Percentiles rank a stretch among this genome's conserved stretches.
Evolutionary conservation across 2,329 filamentous ascomycete genomes (phyloP).

Genomic region (Fusarium anguioides): DNA sequence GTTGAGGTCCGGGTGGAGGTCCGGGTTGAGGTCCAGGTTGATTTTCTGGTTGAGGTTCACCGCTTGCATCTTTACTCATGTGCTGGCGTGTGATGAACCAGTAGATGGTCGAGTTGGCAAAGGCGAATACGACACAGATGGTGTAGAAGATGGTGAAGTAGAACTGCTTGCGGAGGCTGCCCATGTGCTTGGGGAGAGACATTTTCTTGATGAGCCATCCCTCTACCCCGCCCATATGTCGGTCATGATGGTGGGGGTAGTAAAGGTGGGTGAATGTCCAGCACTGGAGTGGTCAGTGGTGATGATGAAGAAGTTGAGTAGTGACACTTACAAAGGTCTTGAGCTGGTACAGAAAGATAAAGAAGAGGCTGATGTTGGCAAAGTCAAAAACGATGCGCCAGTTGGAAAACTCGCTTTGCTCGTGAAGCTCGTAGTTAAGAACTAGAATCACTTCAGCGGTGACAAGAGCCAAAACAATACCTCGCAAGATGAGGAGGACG

Average conservation of each 20-base stretch:
- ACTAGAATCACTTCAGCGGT: slow-evolving; percentile 55
- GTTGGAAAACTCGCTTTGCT: slow-evolving; percentile 52
- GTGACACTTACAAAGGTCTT: slow-evolving; percentile 57
- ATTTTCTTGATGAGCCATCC: slow-evolving; percentile 53
- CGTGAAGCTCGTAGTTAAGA: slow-evolving; percentile 58
- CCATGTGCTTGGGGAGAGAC: slow-evolving; percentile 58
- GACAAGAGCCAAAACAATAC: slow-evolving; percentile 57
- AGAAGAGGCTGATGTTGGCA: slow-evolving; percentile 56
- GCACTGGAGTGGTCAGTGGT: slow-evolving; percentile 47
- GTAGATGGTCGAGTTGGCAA: slow-evolving; percentile 64
- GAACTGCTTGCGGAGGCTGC: slow-evolving; percentile 56
- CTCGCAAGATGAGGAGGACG: slow-evolving; percentile 57
- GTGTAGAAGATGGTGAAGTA: slow-evolving; percentile 65
- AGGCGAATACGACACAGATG: slow-evolving; percentile 57
- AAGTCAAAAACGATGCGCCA: slow-evolving; percentile 63
- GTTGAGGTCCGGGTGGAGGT: slow-evolving; percentile 7
- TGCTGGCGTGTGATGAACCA: slow-evolving; percentile 57
- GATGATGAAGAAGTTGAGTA: background rate
- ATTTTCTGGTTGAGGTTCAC: slow-evolving; percentile 16
- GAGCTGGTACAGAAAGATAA: slow-evolving; percentile 59
- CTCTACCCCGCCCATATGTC: slow-evolving; percentile 51
- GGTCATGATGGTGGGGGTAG: slow-evolving; percentile 54
- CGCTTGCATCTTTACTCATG: slow-evolving; percentile 27
- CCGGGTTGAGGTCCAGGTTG: slow-evolving; percentile 7
- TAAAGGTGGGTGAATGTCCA: slow-evolving; percentile 66